A percentile compares a stretch with the other conserved stretches of the same genome.
Conservation (phyloP, 768 basidiomycete species). For the Xerocomellus chrysenteron region DNA sequence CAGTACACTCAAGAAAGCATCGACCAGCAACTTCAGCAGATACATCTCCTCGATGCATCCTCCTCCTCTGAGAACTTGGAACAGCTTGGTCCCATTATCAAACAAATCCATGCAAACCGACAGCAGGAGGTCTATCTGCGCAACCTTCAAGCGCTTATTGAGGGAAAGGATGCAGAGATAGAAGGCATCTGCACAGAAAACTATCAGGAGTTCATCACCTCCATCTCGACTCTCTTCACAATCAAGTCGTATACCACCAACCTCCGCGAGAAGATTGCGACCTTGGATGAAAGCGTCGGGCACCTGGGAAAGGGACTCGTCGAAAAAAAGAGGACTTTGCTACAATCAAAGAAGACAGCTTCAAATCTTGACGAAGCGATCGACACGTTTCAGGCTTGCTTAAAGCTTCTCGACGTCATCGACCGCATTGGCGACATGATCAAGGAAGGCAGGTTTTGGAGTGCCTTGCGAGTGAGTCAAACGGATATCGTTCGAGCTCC, state of each 20-base stretch:
- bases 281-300: constrained; percentile 83
- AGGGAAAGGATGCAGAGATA: constrained; percentile 94
- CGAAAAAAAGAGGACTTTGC: constrained; percentile 87
- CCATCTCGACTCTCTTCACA: constrained; percentile 93
- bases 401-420: constrained; percentile 90
- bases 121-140: constrained; percentile 90
- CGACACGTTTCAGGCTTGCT: constrained; percentile 89
- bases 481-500: constrained; percentile 6
- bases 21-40: constrained; percentile 89
- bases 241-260: constrained; percentile 96
- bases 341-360: constrained; percentile 91
- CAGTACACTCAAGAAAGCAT: constrained; percentile 81
- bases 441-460: constrained; percentile 92
- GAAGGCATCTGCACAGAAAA: constrained; percentile 95
- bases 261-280: constrained; percentile 87
- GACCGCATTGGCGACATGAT: constrained; percentile 93
- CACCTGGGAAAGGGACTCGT: constrained; percentile 85
- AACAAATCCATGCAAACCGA: constrained; percentile 83
- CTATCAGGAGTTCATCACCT: constrained; percentile 97
- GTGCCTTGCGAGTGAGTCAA: constrained; percentile 82
- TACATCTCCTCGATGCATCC: constrained; percentile 82
- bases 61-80: constrained; percentile 93
- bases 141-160: constrained; percentile 82
- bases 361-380: constrained; percentile 96
- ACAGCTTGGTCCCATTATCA: constrained; percentile 92